Percentiles rank a stretch among this genome's conserved stretches.
Evolutionary conservation across 2,329 filamentous ascomycete genomes (phyloP).

Genomic region (Amauroascus verrucosus): DNA sequence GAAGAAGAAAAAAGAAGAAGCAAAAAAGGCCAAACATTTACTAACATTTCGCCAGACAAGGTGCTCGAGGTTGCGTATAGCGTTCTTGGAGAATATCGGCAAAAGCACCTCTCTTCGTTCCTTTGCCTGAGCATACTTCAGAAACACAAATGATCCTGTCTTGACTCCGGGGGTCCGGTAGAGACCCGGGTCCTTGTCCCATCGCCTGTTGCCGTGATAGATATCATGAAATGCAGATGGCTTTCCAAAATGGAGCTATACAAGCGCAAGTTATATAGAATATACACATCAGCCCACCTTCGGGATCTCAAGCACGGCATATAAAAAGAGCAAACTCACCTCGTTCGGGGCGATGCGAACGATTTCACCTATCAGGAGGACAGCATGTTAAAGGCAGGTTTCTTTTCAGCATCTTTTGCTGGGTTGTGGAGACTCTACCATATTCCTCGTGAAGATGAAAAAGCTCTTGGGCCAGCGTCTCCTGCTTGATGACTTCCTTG

Average conservation of each 20-base stretch:
- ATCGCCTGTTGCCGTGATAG: not conserved
- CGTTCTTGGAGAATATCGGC: slow-evolving; percentile 1
- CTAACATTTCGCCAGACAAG: slow-evolving; percentile 3
- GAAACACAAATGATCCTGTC: not conserved
- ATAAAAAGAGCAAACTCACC: too few relatives aligned
- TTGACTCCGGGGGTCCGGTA: not conserved
- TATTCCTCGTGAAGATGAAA: not conserved
- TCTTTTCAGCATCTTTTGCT: not conserved
- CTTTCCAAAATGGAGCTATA: not conserved
- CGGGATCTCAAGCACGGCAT: too few relatives aligned
- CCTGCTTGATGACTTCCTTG: not conserved
- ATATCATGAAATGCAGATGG: not conserved
- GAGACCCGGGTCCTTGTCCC: not conserved
- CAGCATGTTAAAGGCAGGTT: not conserved
- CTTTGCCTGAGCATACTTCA: not conserved
- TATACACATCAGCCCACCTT: not conserved
- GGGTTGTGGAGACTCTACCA: not conserved
- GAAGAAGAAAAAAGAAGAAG: not conserved
- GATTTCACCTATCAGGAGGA: slow-evolving; percentile 1
- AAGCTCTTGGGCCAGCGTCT: not conserved
- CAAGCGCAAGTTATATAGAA: too few relatives aligned
- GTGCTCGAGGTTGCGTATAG: not conserved
- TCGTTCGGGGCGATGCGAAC: slow-evolving; percentile 1
- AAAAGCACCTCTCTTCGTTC: not conserved
- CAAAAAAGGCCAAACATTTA: not conserved